phyloP scores from a whole-genome alignment of 371 early-diverging fungal species.

The Rhizopus microsporus region DNA sequence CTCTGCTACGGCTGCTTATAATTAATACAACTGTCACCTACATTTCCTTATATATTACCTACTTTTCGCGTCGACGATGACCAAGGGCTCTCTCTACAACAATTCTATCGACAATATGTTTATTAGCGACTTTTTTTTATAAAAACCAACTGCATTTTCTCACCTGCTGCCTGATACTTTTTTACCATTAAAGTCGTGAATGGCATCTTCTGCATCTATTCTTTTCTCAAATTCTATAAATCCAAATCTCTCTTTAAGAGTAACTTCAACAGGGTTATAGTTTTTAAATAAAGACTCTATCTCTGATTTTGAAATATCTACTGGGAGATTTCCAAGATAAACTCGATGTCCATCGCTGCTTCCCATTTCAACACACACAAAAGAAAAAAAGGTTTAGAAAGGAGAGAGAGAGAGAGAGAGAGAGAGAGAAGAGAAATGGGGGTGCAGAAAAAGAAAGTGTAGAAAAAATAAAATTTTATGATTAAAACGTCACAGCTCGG shows the following conservation, averaged over 20 bases:
- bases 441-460: neutral
- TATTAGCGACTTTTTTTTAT: neutral
- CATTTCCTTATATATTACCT: neutral
- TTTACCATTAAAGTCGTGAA: slow-evolving; percentile 60
- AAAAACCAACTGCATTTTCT: neutral
- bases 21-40: slow-evolving; percentile 27
- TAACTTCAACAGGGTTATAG: slow-evolving; percentile 65
- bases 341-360: slow-evolving; percentile 38
- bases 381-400: slow-evolving; percentile 1
- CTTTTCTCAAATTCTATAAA: slow-evolving; percentile 68
- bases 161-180: slow-evolving; percentile 70
- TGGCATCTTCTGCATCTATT: slow-evolving; percentile 69
- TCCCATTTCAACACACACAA: neutral
- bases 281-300: slow-evolving; percentile 61
- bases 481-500: neutral
- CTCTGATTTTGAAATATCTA: slow-evolving; percentile 63
- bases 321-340: slow-evolving; percentile 67
- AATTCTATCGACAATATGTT: slow-evolving; percentile 39
- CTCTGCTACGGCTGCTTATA: slow-evolving; percentile 19
- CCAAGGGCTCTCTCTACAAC: slow-evolving; percentile 69
- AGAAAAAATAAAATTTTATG: no score
- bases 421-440: slow-evolving; percentile 1
- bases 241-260: slow-evolving; percentile 69
- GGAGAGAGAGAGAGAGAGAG: neutral
- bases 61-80: slow-evolving; percentile 29